These are phyloP conservation scores for Capniomyces stellatus DNA, from an alignment of 371 early-diverging fungal species.

Conservation along the genomic window DNA sequence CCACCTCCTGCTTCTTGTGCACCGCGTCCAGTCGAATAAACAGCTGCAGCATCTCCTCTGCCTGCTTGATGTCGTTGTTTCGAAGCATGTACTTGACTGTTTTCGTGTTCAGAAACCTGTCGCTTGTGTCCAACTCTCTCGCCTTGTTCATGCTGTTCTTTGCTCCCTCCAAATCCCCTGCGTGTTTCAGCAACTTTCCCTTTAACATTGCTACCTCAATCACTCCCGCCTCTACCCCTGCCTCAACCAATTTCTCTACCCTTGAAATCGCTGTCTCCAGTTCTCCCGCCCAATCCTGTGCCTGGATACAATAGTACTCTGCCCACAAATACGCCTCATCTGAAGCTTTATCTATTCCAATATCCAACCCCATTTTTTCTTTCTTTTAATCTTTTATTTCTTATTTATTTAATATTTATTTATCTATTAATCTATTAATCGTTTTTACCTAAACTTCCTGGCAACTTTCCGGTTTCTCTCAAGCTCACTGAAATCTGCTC, in stretches of 20 bases:
- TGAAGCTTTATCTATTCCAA: background rate
- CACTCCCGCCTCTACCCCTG: slow-evolving; percentile 68
- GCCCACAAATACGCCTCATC: slow-evolving; percentile 57
- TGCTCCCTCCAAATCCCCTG: slow-evolving; percentile 52
- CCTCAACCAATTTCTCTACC: slow-evolving; percentile 35
- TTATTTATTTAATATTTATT: no score
- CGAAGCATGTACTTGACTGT: slow-evolving; percentile 87
- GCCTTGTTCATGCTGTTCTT: slow-evolving; percentile 57
- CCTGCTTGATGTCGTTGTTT: slow-evolving; percentile 54
- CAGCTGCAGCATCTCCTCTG: slow-evolving; percentile 60
- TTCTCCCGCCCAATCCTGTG: slow-evolving; percentile 50
- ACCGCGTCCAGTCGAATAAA: slow-evolving; percentile 54
- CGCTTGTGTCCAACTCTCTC: slow-evolving; percentile 78
- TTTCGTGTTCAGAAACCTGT: slow-evolving; percentile 89
- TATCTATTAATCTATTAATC: no score
- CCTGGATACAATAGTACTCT: slow-evolving; percentile 73
- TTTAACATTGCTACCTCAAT: slow-evolving; percentile 54
- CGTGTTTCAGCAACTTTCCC: slow-evolving; percentile 86
- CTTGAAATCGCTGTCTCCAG: slow-evolving; percentile 37
- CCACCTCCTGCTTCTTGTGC: slow-evolving; percentile 60
- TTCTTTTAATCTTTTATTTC: no score
- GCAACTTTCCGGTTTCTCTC: background rate
- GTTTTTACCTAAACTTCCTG: no score
- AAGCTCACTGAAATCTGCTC: background rate
- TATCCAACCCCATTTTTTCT: no score